Base-by-base conservation (phyloP, 768 basidiomycete genomes). In the Xerocomellus dryophilus region DNA sequence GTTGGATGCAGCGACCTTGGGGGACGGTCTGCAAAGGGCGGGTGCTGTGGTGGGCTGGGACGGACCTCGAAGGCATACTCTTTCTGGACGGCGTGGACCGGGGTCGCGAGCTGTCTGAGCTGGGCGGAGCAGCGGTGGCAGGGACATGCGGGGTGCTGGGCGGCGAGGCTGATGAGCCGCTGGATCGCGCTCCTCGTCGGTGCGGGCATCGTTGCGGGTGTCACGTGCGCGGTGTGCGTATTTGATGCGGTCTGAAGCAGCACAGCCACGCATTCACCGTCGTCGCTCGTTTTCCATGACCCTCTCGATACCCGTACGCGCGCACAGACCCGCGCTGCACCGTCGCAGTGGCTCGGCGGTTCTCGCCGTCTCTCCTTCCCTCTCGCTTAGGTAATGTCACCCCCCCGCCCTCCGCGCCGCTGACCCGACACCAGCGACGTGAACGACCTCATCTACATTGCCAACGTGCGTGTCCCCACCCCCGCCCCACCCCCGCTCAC, bases 61-160 rank as follows among this genome's bases (percentile, higher is more conserved):
- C 71, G 57, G 64, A 81, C 88, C 80, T 96, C 93, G 65, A 95
- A 96, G 0, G 93, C 93, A 66, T 95, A 95, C 71, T 96, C 93
- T 69, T 87, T 93, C 74, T 90, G 76, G 4, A 84, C 73, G 1
- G 69, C 61, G 31, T 88, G 79, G 6, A 90, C 83, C 34, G 93
- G 93, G 0, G 88, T 88, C 12, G 92, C 92, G 53, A 88, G 81
- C 66, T 74, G 83, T 59, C 92, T 75, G 58, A 90, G 70, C 66
- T 88, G 85, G 55, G 76, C 61, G 47, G 79, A 75, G 60, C 81
- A 81, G 38, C 86, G 81, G 73, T 93, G 90, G 64, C 91, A 93
- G 5, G 91, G 91, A 63, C 91, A 93, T 5, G 76, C 69, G 7
- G 83, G 78, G 59, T 89, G 84, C 67, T 90, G 86, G 3, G 85